Base-by-base conservation (phyloP, 257 asterid genomes). In the Solanum etuberosum region DNA sequence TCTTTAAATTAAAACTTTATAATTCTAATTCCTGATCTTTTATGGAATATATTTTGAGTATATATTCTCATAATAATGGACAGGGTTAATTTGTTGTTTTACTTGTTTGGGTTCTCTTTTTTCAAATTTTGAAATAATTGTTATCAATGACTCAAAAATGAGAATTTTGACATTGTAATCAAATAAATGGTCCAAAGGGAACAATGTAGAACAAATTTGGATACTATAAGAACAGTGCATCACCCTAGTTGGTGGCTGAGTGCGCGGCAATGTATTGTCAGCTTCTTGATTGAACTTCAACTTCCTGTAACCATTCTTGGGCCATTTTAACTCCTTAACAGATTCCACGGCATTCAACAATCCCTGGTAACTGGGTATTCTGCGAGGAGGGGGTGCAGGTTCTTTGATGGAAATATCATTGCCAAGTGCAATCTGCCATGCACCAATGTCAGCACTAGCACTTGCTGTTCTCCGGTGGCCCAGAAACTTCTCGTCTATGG, bases 381-480 rank as follows among this genome's bases (percentile, higher is more conserved):
- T 97, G 61, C 93, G 87, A 21, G 95, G 98, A 63, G 94, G 96
- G 27, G 85, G 92, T 73, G 88, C 92, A 9, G 88, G 90, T 77
- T 89, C 89, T 72, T 81, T 88, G 88, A 85, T 84, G 43, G 96
- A 88, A 83, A 63, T 87, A 88, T 90, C 94, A 86, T 92, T 95
- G 73, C 89, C 90, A 86, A 95, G 89, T 10, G 90, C 88, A 87
- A 95, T 92, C 71, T 95, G 93, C 98, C 96, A 97, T 20, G 96
- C 87, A 74, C 96, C 90, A 77, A 94, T 94, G 88, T 95, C 99
- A 87, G 99, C 98, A 94, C 93, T 88, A 15, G 98, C 99, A 94
- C 99, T 95, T 89, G 98, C 98, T 7, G 97, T 90, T 91, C 99
- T 95, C 81, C 98, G 95, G 67, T 93, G 98, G 27, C 98, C 98